Conservation (phyloP, 2,329 filamentous ascomycete genomes). For the Fusarium sp. region DNA sequence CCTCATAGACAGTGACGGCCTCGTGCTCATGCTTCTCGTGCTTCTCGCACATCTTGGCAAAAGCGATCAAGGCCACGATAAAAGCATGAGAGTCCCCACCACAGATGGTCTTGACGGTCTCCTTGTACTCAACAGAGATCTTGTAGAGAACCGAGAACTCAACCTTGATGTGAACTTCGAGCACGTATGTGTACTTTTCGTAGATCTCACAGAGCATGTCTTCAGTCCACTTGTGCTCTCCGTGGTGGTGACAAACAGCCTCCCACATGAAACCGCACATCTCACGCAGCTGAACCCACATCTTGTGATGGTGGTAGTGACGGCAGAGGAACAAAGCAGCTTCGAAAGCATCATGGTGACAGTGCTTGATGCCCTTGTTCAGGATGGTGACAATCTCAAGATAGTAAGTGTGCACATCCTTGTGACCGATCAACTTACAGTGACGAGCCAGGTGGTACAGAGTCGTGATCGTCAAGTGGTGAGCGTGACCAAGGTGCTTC, state of each 20-base stretch:
- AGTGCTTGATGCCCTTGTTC: conserved; percentile 45
- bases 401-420: conserved; percentile 50
- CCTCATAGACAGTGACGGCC: conserved; percentile 56
- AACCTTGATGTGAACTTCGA: conserved; percentile 54
- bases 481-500: conserved; percentile 36
- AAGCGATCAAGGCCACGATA: conserved; percentile 48
- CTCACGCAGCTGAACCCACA: conserved; percentile 56
- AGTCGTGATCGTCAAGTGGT: conserved; percentile 49
- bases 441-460: conserved; percentile 44
- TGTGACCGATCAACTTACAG: conserved; percentile 42
- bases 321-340: conserved; percentile 56
- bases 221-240: conserved; percentile 50
- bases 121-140: conserved; percentile 58
- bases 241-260: conserved; percentile 48
- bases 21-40: conserved; percentile 55
- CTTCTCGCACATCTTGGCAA: conserved; percentile 58
- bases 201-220: conserved; percentile 54
- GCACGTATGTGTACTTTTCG: conserved; percentile 57
- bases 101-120: conserved; percentile 53
- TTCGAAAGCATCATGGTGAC: conserved; percentile 54
- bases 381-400: conserved; percentile 50
- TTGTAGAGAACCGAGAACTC: conserved; percentile 54
- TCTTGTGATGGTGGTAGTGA: conserved; percentile 55
- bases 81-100: conserved; percentile 44
- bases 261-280: conserved; percentile 59